Evolutionary conservation across 192 early-diverging fungal species (phyloP), one percentile per base, ranked within the genome.

Genomic region (Linnemannia hyalina): DNA sequence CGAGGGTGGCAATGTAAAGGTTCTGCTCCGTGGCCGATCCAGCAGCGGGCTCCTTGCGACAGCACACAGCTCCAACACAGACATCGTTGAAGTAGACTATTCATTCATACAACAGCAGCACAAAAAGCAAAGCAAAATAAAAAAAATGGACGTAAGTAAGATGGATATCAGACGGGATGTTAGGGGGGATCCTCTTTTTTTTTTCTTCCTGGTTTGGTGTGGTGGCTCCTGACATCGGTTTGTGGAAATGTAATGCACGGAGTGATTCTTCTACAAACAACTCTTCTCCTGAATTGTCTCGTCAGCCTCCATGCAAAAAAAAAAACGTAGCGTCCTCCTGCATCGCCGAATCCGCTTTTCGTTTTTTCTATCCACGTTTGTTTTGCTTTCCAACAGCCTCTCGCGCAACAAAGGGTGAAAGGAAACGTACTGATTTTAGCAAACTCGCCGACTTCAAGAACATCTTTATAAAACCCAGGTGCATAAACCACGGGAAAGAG

Each of bases 401-500:
- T 35, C 26, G n/a, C 35, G 40, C 29, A 41, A 18, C 26, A 52
- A 7, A 10, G 36, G 36, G 8, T 22, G 55, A 60, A 60, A n/a
- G 60, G 41, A 29, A 70, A 77, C 83, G 41, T 91, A 93, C 92
- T 94, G 55, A 95, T 88, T 82, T 94, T 93, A 36, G 93, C 94
- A 81, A 93, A 94, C 88, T 95, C 93, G 23, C 91, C 94, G 3
- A 91, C 92, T 41, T 91, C 89, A 35, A 94, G 76, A 42, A 97
- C 91, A 38, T 94, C 89, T 76, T 91, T 91, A 83, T 97, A 99
- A 82, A 97, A 99, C 57, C 90, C 77, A 35, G 92, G 90, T 60
- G 93, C 91, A 88, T 98, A 99, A 22, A 87, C 82, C 16, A 99
- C 95, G n/a, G 98, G 98, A 74, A 99, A 97, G 41, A 99, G 87